Conservation (phyloP, 345 rosid genomes). For the Stellera chamaejasme region DNA sequence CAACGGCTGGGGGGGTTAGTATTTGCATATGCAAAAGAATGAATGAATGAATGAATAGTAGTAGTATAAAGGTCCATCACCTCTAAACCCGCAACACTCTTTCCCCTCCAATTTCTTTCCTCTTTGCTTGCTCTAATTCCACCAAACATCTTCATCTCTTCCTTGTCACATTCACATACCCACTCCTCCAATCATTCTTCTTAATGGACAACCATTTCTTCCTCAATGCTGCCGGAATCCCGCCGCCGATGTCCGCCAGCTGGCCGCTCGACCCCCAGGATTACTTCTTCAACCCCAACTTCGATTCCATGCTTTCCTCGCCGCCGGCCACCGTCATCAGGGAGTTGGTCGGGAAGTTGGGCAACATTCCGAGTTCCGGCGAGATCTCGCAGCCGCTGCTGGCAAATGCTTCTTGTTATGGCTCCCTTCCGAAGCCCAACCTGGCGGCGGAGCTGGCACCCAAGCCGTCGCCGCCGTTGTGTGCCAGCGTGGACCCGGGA, state of each 20-base stretch:
- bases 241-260: constrained; percentile 14
- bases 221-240: constrained; percentile 26
- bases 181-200: not conserved
- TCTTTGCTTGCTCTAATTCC: not conserved
- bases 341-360: constrained; percentile 61
- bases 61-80: constrained; percentile 24
- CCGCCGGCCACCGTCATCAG: constrained; percentile 54
- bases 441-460: not conserved
- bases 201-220: constrained; percentile 39
- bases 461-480: constrained; percentile 22
- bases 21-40: too few species aligned
- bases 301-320: constrained; percentile 64
- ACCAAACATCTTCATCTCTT: constrained; percentile 5
- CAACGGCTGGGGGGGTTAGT: too few species aligned
- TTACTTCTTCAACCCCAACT: constrained; percentile 19
- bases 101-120: constrained; percentile 2
- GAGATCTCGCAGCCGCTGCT: constrained; percentile 32
- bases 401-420: constrained; percentile 32
- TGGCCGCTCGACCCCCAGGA: constrained; percentile 21
- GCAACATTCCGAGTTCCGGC: constrained; percentile 31
- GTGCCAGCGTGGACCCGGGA: constrained; percentile 53
- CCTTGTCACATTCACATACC: not conserved
- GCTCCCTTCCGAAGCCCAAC: constrained; percentile 36
- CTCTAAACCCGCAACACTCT: constrained; percentile 16
- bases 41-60: too few species aligned